Evolutionary conservation across 768 basidiomycete species (phyloP).

Genomic region (Xerocomellus chrysenteron): DNA sequence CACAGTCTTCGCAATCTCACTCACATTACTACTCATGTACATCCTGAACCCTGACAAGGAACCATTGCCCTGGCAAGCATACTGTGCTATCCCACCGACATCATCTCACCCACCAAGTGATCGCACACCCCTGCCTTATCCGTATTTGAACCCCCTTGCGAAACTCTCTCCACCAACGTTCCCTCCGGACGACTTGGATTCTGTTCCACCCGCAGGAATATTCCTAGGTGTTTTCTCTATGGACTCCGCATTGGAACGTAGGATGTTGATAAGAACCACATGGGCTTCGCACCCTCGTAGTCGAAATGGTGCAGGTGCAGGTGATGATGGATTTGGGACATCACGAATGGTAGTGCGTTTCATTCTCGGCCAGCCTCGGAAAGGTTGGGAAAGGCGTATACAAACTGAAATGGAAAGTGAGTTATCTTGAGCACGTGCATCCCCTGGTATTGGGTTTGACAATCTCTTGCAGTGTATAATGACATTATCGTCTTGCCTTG

Average conservation of each 20-base stretch:
- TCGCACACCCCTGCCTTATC: constrained; percentile 41
- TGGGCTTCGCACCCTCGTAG: constrained; percentile 86
- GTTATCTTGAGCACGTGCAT: constrained; percentile 30
- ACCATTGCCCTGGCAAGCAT: constrained; percentile 90
- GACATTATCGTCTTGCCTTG: constrained; percentile 84
- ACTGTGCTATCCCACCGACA: constrained; percentile 71
- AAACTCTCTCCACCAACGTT: constrained; percentile 43
- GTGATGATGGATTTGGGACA: constrained; percentile 71
- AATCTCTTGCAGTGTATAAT: constrained; percentile 61
- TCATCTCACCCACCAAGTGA: constrained; percentile 45
- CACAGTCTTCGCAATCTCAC: constrained; percentile 74
- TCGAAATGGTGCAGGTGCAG: constrained; percentile 66
- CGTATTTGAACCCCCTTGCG: constrained; percentile 35
- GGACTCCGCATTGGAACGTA: constrained; percentile 79
- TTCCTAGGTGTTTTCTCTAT: constrained; percentile 90
- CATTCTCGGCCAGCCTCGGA: constrained; percentile 80
- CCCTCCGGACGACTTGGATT: constrained; percentile 71
- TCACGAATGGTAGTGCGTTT: constrained; percentile 87
- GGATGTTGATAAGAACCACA: constrained; percentile 83
- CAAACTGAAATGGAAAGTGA: constrained; percentile 88
- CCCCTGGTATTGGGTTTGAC: constrained; percentile 2
- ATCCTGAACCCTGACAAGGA: constrained; percentile 95
- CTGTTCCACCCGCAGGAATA: constrained; percentile 78
- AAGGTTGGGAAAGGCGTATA: constrained; percentile 76
- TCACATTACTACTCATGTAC: constrained; percentile 88